Conservation (phyloP, 2,329 filamentous ascomycete genomes). For the Fusarium falciforme region DNA sequence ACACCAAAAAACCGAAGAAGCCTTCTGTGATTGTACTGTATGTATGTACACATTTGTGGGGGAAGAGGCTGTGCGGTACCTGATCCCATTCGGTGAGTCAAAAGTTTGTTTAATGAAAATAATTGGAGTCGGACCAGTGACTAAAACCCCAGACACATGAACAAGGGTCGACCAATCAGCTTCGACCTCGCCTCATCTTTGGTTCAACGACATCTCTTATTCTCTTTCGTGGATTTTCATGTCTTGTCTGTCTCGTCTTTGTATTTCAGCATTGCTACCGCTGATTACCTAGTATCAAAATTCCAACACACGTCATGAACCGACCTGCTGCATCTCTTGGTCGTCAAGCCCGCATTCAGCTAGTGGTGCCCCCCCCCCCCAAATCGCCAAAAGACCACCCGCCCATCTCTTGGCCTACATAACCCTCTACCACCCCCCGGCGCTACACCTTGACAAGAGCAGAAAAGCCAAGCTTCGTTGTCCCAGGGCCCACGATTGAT, state of each 20-base stretch:
- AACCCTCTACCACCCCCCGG: neutral
- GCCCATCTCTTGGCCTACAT: neutral
- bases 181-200: neutral
- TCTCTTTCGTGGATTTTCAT: neutral
- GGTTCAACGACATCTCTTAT: neutral
- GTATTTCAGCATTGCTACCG: neutral
- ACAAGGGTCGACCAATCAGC: conserved; percentile 15
- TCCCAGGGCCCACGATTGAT: conserved; percentile 2
- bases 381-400: neutral
- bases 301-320: neutral
- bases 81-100: conserved; percentile 34
- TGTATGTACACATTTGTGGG: conserved; percentile 17
- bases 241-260: neutral
- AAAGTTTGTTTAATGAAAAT: conserved; percentile 39
- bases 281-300: neutral
- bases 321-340: neutral
- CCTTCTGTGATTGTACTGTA: too few relatives aligned
- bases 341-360: neutral
- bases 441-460: neutral
- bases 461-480: neutral
- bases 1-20: neutral
- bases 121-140: conserved; percentile 11
- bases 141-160: conserved; percentile 35
- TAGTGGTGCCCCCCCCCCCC: neutral
- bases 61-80: conserved; percentile 26